These are phyloP conservation scores for Aspergillus olivimuriae DNA, from an alignment of 495 filamentous ascomycete species.

Conservation along the genomic window DNA sequence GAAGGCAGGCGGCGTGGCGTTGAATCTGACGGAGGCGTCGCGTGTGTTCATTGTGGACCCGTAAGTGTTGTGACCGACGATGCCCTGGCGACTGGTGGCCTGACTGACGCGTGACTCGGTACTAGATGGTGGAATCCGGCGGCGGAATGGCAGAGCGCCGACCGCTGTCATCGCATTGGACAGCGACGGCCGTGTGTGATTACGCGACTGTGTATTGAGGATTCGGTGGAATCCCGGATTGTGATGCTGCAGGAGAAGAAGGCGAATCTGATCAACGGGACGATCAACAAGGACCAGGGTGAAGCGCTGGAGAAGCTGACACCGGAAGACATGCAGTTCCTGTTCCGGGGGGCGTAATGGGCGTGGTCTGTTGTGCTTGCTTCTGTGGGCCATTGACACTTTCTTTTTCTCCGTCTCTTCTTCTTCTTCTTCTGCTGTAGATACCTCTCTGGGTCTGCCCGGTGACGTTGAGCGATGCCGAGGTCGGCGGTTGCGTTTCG, in stretches of 20 bases:
- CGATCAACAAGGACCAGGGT: conserved; percentile 82
- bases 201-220: conserved; percentile 88
- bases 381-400: too few species aligned
- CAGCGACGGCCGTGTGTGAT: conserved; percentile 92
- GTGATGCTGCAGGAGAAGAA: conserved; percentile 96
- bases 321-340: conserved; percentile 88
- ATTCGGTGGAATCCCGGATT: conserved; percentile 92
- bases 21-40: conserved; percentile 92
- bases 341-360: conserved; percentile 65
- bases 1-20: conserved; percentile 90
- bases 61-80: conserved; percentile 55
- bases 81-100: background rate
- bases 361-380: too few species aligned
- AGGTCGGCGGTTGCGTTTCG: too few species aligned
- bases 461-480: too few species aligned
- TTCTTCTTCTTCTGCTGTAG: background rate
- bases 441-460: too few species aligned
- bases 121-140: conserved; percentile 93
- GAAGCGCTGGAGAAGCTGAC: conserved; percentile 80
- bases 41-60: conserved; percentile 94
- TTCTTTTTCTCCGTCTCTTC: too few species aligned
- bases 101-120: conserved; percentile 6
- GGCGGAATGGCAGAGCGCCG: conserved; percentile 94
- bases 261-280: conserved; percentile 89
- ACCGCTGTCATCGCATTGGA: conserved; percentile 95